A percentile compares a stretch with the other conserved stretches of the same genome.
phyloP scores from a whole-genome alignment of 1,284 basidiomycete species.

The Ustilago trichophora region DNA sequence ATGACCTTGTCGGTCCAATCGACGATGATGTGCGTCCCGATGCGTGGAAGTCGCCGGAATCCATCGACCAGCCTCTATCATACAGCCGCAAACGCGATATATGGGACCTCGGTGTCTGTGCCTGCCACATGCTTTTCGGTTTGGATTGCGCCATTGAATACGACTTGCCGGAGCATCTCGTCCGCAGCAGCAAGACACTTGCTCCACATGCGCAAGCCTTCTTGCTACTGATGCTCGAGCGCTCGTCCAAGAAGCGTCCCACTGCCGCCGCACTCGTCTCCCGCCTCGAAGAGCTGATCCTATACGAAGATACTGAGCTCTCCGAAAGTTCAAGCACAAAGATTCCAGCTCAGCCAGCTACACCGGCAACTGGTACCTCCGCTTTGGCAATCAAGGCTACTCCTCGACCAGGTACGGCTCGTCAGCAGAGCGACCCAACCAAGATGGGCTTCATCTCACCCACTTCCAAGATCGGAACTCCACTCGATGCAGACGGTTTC shows the following conservation, averaged over 20 bases:
- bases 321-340: conserved; percentile 31
- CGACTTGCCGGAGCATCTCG: conserved; percentile 47
- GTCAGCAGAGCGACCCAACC: conserved; percentile 14
- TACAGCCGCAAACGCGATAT: conserved; percentile 62
- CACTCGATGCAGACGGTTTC: conserved; percentile 6
- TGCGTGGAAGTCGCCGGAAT: conserved; percentile 61
- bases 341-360: conserved; percentile 6
- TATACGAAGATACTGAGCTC: conserved; percentile 49
- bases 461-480: conserved; percentile 8
- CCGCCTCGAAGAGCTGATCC: conserved; percentile 56
- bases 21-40: conserved; percentile 28
- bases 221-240: conserved; percentile 52
- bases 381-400: conserved; percentile 10
- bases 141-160: conserved; percentile 39
- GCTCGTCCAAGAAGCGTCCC: conserved; percentile 46
- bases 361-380: conserved; percentile 4
- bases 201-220: conserved; percentile 41
- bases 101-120: conserved; percentile 62
- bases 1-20: conserved; percentile 20
- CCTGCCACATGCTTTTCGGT: conserved; percentile 63
- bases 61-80: conserved; percentile 47
- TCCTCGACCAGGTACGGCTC: conserved; percentile 19
- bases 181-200: conserved; percentile 19
- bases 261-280: conserved; percentile 40
- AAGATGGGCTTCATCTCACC: conserved; percentile 9